Percentiles rank a stretch among this genome's conserved stretches.
These are phyloP conservation scores for Samsoniella hepiali DNA, from an alignment of 2,329 filamentous ascomycete genomes.

Conservation along the genomic window DNA sequence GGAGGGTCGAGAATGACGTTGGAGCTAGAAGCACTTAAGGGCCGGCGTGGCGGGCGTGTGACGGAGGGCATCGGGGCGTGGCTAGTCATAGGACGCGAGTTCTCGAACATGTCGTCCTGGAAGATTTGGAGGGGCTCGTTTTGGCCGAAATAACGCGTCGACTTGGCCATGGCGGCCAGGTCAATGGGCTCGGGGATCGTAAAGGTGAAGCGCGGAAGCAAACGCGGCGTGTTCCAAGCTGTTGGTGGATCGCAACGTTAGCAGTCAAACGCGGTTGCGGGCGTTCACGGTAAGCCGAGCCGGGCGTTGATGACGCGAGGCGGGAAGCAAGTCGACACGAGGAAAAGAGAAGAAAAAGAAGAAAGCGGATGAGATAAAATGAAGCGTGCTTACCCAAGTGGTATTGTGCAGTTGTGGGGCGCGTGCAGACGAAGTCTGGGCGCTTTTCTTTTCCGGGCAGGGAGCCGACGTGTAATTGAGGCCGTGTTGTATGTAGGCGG, in stretches of 20 bases:
- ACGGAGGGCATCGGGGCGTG: conserved; percentile 55
- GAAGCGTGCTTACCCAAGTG: conserved; percentile 10
- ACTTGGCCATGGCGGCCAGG: conserved; percentile 52
- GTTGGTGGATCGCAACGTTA: conserved; percentile 3
- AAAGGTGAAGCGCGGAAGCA: conserved; percentile 5
- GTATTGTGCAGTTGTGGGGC: conserved; percentile 6
- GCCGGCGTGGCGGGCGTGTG: conserved; percentile 45
- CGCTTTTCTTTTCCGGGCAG: neutral
- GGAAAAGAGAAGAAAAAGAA: neutral
- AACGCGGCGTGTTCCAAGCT: conserved; percentile 9
- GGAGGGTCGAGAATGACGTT: conserved; percentile 68
- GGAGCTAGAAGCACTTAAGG: conserved; percentile 49
- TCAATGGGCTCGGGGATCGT: conserved; percentile 18
- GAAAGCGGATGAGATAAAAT: neutral
- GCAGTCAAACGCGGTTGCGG: conserved; percentile 13
- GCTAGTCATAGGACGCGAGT: conserved; percentile 48
- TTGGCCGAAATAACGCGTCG: conserved; percentile 44
- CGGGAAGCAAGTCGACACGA: conserved; percentile 1
- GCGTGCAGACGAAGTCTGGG: conserved; percentile 4
- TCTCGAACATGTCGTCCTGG: conserved; percentile 49
- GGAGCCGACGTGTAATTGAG: conserved; percentile 1
- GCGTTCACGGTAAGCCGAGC: neutral
- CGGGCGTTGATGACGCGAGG: neutral
- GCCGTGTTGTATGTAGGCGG: neutral
- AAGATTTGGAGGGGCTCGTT: conserved; percentile 51